Base-by-base conservation (phyloP, 1,139 yeast species). In the Yamadazyma diospyri region DNA sequence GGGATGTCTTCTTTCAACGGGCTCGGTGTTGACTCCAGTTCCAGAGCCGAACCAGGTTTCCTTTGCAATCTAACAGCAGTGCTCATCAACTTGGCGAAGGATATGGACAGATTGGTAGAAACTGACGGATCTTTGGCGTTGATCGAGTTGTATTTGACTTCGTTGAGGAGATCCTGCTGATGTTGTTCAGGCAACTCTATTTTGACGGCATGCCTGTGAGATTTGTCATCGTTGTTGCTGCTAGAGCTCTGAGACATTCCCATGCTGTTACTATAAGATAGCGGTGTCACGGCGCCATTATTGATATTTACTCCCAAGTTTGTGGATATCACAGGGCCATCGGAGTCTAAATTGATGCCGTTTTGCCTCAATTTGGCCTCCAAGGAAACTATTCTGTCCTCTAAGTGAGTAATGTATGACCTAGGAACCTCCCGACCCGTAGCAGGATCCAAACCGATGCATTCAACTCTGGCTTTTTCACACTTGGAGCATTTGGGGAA, bases 361-460 rank as follows among this genome's bases (percentile, higher is more conserved):
- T 63, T 50, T 20, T 58, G 59, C 33, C 57, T 55, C 28, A 86
- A 52, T 37, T 66, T 61, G 3, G 48, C 46, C 50, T 84, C 88
- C 40, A 87, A 61, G 12, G 60, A 57, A 10, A 70, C 67, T 2
- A 87, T 64, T 25, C 78, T 63, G 35, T 77, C 79, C 51, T 88
- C 96, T 36, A 88, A 59, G 46, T 81, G 82, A 11, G 78, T 72
- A 5, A 86, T 76, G 50, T 88, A 87, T 8, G 88, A 79, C 29
- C 97, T 61, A 0, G 96, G 95, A 1, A 87, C 76, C 43, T 83
- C 88, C 37, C 95, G 63, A 0, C 95, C 95, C 0, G 95, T 84
- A 4, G 87, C 87, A 0, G 95, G 87, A 53, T 88, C 96, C 9
- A 85, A 57, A 0, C 94, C 88, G 14, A 86, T 78, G 57, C 96